phyloP scores from a whole-genome alignment of 768 basidiomycete species.

The Russula earlei region DNA sequence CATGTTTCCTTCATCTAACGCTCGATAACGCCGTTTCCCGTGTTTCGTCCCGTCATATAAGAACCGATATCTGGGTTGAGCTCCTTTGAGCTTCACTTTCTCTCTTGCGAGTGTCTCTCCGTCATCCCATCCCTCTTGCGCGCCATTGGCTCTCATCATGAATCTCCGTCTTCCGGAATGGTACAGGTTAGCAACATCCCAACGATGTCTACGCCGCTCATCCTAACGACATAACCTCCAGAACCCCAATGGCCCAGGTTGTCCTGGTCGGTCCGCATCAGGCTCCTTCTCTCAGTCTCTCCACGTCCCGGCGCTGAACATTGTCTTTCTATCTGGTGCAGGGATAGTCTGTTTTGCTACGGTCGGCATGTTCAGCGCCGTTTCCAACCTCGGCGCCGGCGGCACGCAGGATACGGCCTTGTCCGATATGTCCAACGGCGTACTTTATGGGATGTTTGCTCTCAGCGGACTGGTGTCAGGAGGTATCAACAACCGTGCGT shows the following conservation, averaged over 20 bases:
- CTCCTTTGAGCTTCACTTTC: too few relatives aligned
- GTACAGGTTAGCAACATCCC: conserved; percentile 11
- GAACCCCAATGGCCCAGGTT: conserved; percentile 18
- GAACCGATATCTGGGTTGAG: too few relatives aligned
- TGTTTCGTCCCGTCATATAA: too few relatives aligned
- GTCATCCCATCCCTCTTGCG: background rate
- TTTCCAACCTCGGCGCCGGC: conserved; percentile 32
- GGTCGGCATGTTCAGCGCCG: conserved; percentile 33
- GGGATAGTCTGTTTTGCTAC: conserved; percentile 28
- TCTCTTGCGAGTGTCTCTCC: background rate
- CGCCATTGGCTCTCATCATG: background rate
- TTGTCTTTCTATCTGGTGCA: background rate
- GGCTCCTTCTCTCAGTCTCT: background rate
- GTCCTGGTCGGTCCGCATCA: conserved; percentile 14
- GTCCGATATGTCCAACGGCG: conserved; percentile 33
- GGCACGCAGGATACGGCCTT: conserved; percentile 33
- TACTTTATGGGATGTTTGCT: conserved; percentile 36
- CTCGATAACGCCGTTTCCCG: too few relatives aligned
- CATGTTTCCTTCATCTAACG: too few relatives aligned
- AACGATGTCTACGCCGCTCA: background rate
- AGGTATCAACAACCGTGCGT: conserved; percentile 29
- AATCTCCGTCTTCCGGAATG: conserved; percentile 10
- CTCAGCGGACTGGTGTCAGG: conserved; percentile 34
- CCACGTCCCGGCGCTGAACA: background rate
- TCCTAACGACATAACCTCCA: background rate